phyloP scores from a whole-genome alignment of 768 basidiomycete genomes.

The Hygrophoropsis aurantiaca region DNA sequence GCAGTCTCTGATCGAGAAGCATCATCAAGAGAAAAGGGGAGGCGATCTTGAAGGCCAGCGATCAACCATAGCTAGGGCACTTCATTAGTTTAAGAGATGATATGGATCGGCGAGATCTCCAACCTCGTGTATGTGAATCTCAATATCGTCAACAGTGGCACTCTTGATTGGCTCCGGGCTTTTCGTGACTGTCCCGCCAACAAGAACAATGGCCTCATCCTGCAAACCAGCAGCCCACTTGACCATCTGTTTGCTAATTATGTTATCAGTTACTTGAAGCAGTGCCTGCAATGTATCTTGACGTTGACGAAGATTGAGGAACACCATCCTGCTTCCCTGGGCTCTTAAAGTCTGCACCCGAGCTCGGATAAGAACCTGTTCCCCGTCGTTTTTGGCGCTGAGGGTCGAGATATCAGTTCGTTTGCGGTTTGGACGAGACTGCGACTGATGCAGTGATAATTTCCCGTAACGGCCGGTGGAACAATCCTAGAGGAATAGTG shows the following conservation, averaged over 20 bases:
- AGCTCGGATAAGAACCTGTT: slow-evolving; percentile 82
- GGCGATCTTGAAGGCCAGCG: slow-evolving; percentile 71
- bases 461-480: slow-evolving; percentile 81
- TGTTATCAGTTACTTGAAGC: slow-evolving; percentile 65
- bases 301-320: slow-evolving; percentile 88
- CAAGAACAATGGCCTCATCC: slow-evolving; percentile 88
- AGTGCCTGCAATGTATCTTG: slow-evolving; percentile 86
- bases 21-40: slow-evolving; percentile 93
- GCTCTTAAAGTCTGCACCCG: slow-evolving; percentile 89
- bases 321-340: slow-evolving; percentile 95
- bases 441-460: slow-evolving; percentile 89
- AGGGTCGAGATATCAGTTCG: slow-evolving; percentile 68
- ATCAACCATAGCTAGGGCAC: slow-evolving; percentile 70
- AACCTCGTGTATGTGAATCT: slow-evolving; percentile 83
- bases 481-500: slow-evolving; percentile 55
- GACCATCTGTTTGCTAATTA: slow-evolving; percentile 95
- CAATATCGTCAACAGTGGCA: slow-evolving; percentile 82
- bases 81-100: background rate
- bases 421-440: slow-evolving; percentile 61
- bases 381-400: slow-evolving; percentile 59
- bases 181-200: slow-evolving; percentile 80
- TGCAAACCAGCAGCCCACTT: slow-evolving; percentile 82
- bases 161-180: slow-evolving; percentile 88
- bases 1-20: slow-evolving; percentile 83
- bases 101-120: slow-evolving; percentile 9